Percentiles rank a stretch among this genome's conserved stretches.
These are phyloP conservation scores for Pseudocercospora vitis DNA, from an alignment of 2,329 filamentous ascomycete genomes.

Conservation along the genomic window DNA sequence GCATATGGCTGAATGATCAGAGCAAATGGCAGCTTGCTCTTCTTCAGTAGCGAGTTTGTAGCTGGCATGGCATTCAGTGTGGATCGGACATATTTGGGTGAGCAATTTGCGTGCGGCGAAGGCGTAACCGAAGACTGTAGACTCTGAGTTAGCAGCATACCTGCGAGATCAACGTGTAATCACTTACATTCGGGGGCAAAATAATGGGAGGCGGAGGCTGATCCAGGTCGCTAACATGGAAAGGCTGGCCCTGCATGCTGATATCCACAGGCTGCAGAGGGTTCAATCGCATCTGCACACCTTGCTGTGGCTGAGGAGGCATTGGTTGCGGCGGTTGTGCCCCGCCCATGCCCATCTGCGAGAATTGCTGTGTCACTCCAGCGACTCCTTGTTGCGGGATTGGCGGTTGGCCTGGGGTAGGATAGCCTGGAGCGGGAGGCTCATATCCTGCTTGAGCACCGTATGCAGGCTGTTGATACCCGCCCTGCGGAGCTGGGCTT, in stretches of 20 bases:
- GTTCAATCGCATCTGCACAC: constrained; percentile 63
- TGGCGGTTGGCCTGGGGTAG: constrained; percentile 19
- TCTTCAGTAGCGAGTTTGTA: constrained; percentile 89
- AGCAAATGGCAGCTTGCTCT: constrained; percentile 92
- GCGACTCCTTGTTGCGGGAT: constrained; percentile 38
- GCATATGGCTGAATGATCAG: constrained; percentile 95
- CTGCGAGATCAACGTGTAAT: neutral
- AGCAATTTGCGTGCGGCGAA: constrained; percentile 86
- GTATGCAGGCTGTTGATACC: constrained; percentile 39
- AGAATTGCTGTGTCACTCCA: constrained; percentile 71
- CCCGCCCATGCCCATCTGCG: constrained; percentile 66
- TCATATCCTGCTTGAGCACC: constrained; percentile 61
- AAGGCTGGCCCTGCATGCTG: constrained; percentile 72
- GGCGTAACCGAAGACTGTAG: constrained; percentile 80
- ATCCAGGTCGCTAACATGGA: constrained; percentile 91
- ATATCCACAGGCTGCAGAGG: constrained; percentile 91
- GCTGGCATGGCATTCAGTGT: constrained; percentile 93
- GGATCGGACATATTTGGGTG: constrained; percentile 90
- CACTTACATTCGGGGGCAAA: constrained; percentile 83
- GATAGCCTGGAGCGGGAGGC: constrained; percentile 48
- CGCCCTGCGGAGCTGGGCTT: constrained; percentile 22
- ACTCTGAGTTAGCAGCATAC: constrained; percentile 11
- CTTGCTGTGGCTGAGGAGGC: constrained; percentile 50
- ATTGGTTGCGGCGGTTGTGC: constrained; percentile 47
- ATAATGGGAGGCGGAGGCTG: constrained; percentile 87